Base-by-base conservation (phyloP, 2,329 filamentous ascomycete species). In the Ophiocordyceps sinensis region DNA sequence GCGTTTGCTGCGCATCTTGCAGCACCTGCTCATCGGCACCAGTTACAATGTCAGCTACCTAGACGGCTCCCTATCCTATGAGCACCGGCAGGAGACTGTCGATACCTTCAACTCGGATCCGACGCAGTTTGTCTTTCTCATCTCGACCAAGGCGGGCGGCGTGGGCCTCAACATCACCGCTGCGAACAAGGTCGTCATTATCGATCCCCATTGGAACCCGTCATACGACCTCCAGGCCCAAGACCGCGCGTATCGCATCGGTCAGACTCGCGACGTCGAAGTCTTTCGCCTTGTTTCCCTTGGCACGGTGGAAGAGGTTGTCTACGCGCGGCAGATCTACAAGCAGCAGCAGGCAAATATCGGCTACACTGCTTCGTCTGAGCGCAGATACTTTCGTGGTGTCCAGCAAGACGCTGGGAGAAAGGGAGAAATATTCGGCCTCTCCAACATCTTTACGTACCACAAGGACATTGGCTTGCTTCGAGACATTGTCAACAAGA, bases 291-390 rank as follows among this genome's bases (percentile, higher is more conserved):
- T 98, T 1, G 78, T 98, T 15, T 89, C 84, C 2, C 79, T 85
- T 1, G 91, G 91, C 1, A 96, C 91, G 0, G 86, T 98, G 14
- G 91, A 98, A 56, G 91, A 98, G 59, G 91, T 95, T 41, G 86
- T 96, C 8, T 98, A 98, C 53, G 91, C 89, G 0, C 75, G 91
- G 7, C 91, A 98, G 53, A 91, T 98, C 32, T 98, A 98, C 70
- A 98, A 98, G 60, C 91, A 98, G 56, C 91, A 98, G 54, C 91
- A 96, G 63, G 89, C 91, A 23, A 96, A 95, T 53, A 96, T 98
- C 44, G 91, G 85, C 1, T 96, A 98, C 60, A 93, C 81, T 29
- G 91, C 91, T 0, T 93, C 85, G 0, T 82, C 80, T 5, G 91
- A 98, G 60, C 79, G 91, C 4, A 78, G 91, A 2, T 98, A 98